phyloP scores from a whole-genome alignment of 2,329 filamentous ascomycete species.

The Neurospora sp. region DNA sequence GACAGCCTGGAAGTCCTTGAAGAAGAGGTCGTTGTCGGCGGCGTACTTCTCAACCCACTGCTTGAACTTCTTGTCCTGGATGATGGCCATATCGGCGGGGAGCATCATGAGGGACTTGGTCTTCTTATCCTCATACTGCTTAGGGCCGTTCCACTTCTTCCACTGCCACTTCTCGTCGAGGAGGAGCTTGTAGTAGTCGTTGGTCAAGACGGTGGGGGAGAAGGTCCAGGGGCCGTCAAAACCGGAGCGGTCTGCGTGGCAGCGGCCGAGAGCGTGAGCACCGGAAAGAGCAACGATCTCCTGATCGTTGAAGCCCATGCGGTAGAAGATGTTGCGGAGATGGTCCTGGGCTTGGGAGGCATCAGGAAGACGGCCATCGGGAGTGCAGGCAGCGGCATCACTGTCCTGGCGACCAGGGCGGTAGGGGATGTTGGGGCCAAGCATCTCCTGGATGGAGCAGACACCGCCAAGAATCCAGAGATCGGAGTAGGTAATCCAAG shows the following conservation, averaged over 20 bases:
- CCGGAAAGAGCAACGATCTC: constrained; percentile 88
- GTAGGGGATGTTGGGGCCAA: constrained; percentile 80
- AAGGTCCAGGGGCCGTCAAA: constrained; percentile 88
- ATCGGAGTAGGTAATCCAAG: constrained; percentile 94
- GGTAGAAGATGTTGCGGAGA: constrained; percentile 83
- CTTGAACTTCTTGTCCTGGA: constrained; percentile 82
- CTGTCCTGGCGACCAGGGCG: constrained; percentile 75
- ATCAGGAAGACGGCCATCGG: constrained; percentile 72
- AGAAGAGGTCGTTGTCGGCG: constrained; percentile 83
- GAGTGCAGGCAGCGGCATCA: constrained; percentile 77
- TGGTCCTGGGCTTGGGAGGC: constrained; percentile 68
- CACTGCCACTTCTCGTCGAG: constrained; percentile 86
- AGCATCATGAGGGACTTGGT: constrained; percentile 95
- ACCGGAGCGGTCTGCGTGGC: constrained; percentile 76
- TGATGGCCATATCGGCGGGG: constrained; percentile 77
- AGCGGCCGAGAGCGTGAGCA: constrained; percentile 80
- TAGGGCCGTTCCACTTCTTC: constrained; percentile 85
- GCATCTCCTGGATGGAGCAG: constrained; percentile 86
- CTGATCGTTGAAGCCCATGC: constrained; percentile 96
- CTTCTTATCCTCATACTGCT: constrained; percentile 76
- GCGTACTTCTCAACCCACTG: constrained; percentile 77
- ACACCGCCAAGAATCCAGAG: constrained; percentile 90
- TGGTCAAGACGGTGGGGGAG: constrained; percentile 82
- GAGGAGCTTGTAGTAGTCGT: constrained; percentile 87
- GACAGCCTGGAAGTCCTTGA: constrained; percentile 75